These are phyloP conservation scores for Fraxinus nigra DNA, from an alignment of 305 asterid species.

Conservation along the genomic window DNA sequence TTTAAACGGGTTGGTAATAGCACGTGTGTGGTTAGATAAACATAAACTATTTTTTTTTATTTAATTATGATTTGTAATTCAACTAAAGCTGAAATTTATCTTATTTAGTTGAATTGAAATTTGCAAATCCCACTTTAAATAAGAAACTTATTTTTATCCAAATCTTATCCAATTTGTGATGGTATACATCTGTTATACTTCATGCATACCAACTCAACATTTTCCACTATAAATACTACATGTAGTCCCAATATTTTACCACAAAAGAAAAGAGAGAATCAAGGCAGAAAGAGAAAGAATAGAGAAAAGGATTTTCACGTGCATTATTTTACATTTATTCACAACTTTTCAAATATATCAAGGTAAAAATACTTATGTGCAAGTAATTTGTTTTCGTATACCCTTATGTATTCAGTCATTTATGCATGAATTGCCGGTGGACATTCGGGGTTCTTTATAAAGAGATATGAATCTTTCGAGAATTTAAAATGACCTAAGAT, in stretches of 20 bases:
- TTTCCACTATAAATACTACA: background rate
- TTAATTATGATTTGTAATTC: background rate
- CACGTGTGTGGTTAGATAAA: background rate
- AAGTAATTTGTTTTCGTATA: background rate
- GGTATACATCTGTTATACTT: background rate
- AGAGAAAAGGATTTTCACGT: background rate
- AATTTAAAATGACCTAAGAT: background rate
- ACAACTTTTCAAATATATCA: background rate
- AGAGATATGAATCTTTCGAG: background rate
- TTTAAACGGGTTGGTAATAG: background rate
- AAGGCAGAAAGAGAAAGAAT: background rate
- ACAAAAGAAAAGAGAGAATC: background rate
- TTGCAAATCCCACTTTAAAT: background rate
- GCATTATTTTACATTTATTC: no score
- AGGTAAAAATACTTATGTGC: background rate
- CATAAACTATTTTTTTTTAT: background rate
- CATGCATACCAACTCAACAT: background rate
- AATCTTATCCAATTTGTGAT: background rate
- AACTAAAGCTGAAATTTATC: background rate
- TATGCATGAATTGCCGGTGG: background rate
- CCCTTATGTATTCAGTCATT: background rate
- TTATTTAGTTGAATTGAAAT: no score
- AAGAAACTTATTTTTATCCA: background rate
- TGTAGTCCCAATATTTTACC: background rate
- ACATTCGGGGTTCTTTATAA: background rate